Base-by-base conservation (phyloP, 768 basidiomycete species). In the Phylloporus scabripes region DNA sequence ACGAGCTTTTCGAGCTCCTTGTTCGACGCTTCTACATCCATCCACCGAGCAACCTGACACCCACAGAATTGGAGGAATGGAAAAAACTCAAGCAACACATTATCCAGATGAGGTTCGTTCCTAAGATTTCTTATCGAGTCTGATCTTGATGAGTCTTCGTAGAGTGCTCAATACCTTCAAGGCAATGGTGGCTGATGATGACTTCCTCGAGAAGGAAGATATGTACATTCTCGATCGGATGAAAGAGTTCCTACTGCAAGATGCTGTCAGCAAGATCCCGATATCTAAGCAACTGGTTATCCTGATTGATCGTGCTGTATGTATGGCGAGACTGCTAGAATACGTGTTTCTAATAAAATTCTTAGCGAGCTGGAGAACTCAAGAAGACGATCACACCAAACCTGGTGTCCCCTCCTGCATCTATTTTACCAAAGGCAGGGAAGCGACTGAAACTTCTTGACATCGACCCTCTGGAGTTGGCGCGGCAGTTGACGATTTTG, bases 401-500 rank as follows among this genome's bases (percentile, higher is more conserved):
- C 24, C 66, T 78, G 34, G 75, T 74, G n/a, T 70, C 74, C 5
- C 84, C 90, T 12, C 93, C 92, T 0, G 68, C 83, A 10, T 77
- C 92, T 3, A 83, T 95, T 48, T 46, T 83, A 8, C 92, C 92
- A 1, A 87, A 81, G 65, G 70, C 75, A 33, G 73, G 68, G 51
- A 84, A 81, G 71, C 86, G 82, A 66, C 66, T 94, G 51, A 92
- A 90, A 54, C 72, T 98, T 10, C 68, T 81, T 18, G 95, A 98
- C 60, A 79, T 98, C 42, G 88, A 95, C 56, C 76, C 93, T 1
- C 68, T 92, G 48, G 95, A 98, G 67, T 67, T 98, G 15, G 95
- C 94, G 0, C 78, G 95, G 24, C 95, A 98, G 64, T 70, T 98
- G 52, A 97, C 95, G 1, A 83, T 96, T 51, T 76, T 94, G 73